Conservation (phyloP, 2,329 filamentous ascomycete species). For the Aspergillus sp. region DNA sequence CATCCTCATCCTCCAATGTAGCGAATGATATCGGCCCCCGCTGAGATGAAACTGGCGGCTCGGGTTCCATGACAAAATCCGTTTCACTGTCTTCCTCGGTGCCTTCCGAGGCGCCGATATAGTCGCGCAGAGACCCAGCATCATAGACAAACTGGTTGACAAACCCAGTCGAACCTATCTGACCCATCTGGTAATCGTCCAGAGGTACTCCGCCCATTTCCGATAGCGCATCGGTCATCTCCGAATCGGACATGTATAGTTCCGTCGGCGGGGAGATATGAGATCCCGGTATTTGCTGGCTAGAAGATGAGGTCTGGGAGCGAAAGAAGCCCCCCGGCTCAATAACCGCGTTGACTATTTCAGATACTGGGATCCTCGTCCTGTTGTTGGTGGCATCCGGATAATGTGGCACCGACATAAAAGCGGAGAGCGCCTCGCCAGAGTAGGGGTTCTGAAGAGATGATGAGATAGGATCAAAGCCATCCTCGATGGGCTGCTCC, state of each 20-base stretch:
- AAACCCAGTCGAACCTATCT: slow-evolving; percentile 19
- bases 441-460: background rate
- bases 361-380: slow-evolving; percentile 22
- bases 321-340: slow-evolving; percentile 10
- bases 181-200: slow-evolving; percentile 14
- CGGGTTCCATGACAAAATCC: slow-evolving; percentile 27
- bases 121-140: slow-evolving; percentile 15
- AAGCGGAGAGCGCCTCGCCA: slow-evolving; percentile 25
- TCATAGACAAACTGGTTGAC: slow-evolving; percentile 21
- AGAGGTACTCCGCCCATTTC: slow-evolving; percentile 24
- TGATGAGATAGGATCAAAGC: background rate
- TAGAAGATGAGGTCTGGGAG: background rate
- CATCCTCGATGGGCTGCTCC: background rate
- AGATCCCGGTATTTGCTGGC: background rate
- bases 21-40: slow-evolving; percentile 15
- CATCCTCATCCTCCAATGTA: slow-evolving; percentile 29
- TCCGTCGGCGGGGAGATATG: slow-evolving; percentile 17
- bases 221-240: slow-evolving; percentile 23
- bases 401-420: slow-evolving; percentile 31
- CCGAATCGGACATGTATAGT: slow-evolving; percentile 24
- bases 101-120: slow-evolving; percentile 22
- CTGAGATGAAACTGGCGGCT: slow-evolving; percentile 18
- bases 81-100: slow-evolving; percentile 20
- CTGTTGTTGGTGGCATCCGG: slow-evolving; percentile 22
- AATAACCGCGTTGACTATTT: slow-evolving; percentile 31